Percentiles rank a stretch among this genome's conserved stretches.
Evolutionary conservation across 2,329 filamentous ascomycete genomes (phyloP).

Genomic region (Neocatenulostroma microsporum): DNA sequence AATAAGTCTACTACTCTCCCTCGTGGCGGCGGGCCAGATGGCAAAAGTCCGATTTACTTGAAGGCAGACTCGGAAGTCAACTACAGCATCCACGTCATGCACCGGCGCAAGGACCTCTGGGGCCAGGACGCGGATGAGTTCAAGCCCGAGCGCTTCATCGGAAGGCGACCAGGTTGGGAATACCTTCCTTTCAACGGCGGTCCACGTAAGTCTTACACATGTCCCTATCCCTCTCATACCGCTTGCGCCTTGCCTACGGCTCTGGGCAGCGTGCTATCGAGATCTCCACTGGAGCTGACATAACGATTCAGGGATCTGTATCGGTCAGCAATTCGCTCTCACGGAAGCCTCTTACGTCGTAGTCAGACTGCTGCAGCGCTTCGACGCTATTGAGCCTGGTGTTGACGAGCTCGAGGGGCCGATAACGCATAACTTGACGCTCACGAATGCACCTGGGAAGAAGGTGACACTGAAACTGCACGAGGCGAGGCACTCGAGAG

Average conservation of each 20-base stretch:
- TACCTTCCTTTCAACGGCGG: slow-evolving; percentile 31
- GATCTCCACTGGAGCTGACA: too few relatives aligned
- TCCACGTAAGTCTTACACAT: slow-evolving; percentile 11
- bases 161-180: slow-evolving; percentile 24
- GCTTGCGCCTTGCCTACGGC: too few relatives aligned
- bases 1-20: slow-evolving; percentile 68
- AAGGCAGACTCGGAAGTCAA: slow-evolving; percentile 24
- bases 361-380: slow-evolving; percentile 36
- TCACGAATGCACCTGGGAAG: slow-evolving; percentile 24
- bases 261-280: too few relatives aligned
- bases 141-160: slow-evolving; percentile 30
- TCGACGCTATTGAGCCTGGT: slow-evolving; percentile 23
- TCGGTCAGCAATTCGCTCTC: slow-evolving; percentile 68
- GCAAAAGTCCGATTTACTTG: slow-evolving; percentile 47
- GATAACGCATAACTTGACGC: slow-evolving; percentile 17
- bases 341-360: slow-evolving; percentile 39
- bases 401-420: slow-evolving; percentile 15
- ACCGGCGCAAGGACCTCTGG: slow-evolving; percentile 32
- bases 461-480: slow-evolving; percentile 21
- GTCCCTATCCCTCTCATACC: too few relatives aligned
- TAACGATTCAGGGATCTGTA: slow-evolving; percentile 78
- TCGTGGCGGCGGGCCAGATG: slow-evolving; percentile 48
- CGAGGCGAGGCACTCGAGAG: slow-evolving; percentile 11
- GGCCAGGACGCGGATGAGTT: slow-evolving; percentile 35
- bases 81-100: slow-evolving; percentile 30